phyloP scores from a whole-genome alignment of 2,329 filamentous ascomycete genomes.

The Ophiocordyceps camponoti-saundersi region DNA sequence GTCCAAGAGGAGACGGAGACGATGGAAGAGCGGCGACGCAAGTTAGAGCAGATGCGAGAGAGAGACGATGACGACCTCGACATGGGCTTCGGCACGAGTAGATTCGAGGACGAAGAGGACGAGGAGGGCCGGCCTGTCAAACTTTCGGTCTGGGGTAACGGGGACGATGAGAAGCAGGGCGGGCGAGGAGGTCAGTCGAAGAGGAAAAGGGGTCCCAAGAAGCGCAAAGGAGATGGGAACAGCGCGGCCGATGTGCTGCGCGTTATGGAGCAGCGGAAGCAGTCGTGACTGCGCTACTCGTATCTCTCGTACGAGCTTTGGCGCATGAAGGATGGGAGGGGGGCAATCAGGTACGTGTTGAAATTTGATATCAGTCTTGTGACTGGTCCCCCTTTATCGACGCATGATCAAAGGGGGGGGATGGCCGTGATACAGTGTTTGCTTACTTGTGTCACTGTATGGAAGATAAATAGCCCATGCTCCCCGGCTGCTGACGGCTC shows the following conservation, averaged over 20 bases:
- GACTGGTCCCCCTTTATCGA: too few relatives aligned
- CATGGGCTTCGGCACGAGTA: constrained; percentile 79
- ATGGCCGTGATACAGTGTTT: background rate
- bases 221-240: constrained; percentile 63
- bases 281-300: constrained; percentile 6
- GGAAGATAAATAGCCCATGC: background rate
- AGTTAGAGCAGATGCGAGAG: constrained; percentile 56
- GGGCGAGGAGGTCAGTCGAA: constrained; percentile 30
- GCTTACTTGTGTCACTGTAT: background rate
- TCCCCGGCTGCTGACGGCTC: background rate
- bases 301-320: too few relatives aligned
- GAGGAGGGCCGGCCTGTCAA: constrained; percentile 52
- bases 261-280: constrained; percentile 49
- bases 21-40: constrained; percentile 51
- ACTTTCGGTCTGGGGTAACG: constrained; percentile 46
- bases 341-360: too few relatives aligned
- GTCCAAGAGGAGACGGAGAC: constrained; percentile 22
- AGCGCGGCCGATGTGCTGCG: constrained; percentile 65
- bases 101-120: constrained; percentile 79
- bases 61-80: constrained; percentile 85
- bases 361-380: too few relatives aligned
- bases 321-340: too few relatives aligned
- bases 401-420: too few relatives aligned
- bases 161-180: constrained; percentile 30
- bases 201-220: constrained; percentile 56